Conservation (phyloP, 2,329 filamentous ascomycete genomes). For the Fusarium armeniacum region DNA sequence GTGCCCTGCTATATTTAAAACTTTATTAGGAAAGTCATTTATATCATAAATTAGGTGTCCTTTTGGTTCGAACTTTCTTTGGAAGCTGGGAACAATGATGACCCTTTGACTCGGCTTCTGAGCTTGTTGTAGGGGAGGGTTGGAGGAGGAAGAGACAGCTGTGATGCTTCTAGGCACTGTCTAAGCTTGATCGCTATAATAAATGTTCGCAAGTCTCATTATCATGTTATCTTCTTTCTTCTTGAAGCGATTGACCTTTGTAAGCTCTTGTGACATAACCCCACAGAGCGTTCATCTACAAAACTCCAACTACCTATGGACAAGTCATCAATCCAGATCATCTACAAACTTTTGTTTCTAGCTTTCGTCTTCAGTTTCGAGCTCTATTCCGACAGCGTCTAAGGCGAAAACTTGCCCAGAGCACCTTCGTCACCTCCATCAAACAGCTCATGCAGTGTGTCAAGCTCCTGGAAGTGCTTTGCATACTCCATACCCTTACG, state of each 20-base stretch:
- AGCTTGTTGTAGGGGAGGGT: too few relatives aligned
- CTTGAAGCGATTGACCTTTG: background rate
- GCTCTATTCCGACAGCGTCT: conserved; percentile 42
- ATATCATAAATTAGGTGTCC: too few relatives aligned
- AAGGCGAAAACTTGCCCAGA: conserved; percentile 63
- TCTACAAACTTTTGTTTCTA: conserved; percentile 7
- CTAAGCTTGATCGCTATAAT: background rate
- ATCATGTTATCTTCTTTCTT: background rate
- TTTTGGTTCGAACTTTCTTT: too few relatives aligned
- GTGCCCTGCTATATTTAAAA: background rate
- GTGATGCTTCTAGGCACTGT: too few relatives aligned
- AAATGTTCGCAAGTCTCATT: background rate
- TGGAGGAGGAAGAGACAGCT: too few relatives aligned
- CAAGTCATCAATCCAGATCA: background rate
- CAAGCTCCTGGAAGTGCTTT: conserved; percentile 69
- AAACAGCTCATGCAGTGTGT: conserved; percentile 66
- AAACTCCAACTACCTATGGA: background rate
- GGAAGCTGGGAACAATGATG: too few relatives aligned
- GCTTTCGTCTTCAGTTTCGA: background rate
- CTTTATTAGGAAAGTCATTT: background rate
- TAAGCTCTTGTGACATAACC: background rate
- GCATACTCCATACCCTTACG: conserved; percentile 69
- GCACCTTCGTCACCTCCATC: conserved; percentile 67
- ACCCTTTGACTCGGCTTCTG: too few relatives aligned
- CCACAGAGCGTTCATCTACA: background rate